Evolutionary conservation across 2,329 filamentous ascomycete genomes (phyloP).

Genomic region (Trichophyton verrucosum): DNA sequence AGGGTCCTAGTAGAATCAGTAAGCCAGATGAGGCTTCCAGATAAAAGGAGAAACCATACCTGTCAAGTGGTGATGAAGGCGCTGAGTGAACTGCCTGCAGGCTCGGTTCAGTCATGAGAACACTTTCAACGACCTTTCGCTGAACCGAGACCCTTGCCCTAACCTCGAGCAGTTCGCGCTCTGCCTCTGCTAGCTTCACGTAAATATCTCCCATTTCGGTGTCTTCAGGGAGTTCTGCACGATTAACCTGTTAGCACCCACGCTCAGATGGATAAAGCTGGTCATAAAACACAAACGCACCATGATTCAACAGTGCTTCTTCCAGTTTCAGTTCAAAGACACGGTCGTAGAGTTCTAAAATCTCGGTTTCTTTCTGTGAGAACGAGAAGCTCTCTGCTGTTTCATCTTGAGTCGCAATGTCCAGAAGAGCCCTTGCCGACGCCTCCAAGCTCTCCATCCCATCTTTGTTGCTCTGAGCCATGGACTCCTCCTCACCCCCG

Average conservation of each 20-base stretch:
- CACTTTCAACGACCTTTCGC: constrained; percentile 55
- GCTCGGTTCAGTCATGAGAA: constrained; percentile 61
- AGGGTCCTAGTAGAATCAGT: constrained; percentile 44
- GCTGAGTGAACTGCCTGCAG: constrained; percentile 64
- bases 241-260: not conserved
- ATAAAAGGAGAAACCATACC: constrained; percentile 36
- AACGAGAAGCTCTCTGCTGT: constrained; percentile 43
- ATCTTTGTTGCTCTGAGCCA: constrained; percentile 24
- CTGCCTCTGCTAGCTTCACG: constrained; percentile 40
- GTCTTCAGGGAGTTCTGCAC: not conserved
- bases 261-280: not conserved
- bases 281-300: constrained; percentile 16
- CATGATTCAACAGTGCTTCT: constrained; percentile 49
- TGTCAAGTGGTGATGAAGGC: constrained; percentile 52
- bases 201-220: constrained; percentile 35
- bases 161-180: constrained; percentile 56
- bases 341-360: constrained; percentile 58
- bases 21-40: not conserved
- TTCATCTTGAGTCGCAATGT: constrained; percentile 30
- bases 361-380: constrained; percentile 52
- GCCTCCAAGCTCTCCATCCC: constrained; percentile 23
- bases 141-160: constrained; percentile 57
- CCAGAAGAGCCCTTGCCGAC: constrained; percentile 25
- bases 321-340: constrained; percentile 61
- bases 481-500: constrained; percentile 13